Evolutionary conservation across 441 rosid species (phyloP), one percentile per base, ranked within the genome.

Genomic region (Populus hybrid): DNA sequence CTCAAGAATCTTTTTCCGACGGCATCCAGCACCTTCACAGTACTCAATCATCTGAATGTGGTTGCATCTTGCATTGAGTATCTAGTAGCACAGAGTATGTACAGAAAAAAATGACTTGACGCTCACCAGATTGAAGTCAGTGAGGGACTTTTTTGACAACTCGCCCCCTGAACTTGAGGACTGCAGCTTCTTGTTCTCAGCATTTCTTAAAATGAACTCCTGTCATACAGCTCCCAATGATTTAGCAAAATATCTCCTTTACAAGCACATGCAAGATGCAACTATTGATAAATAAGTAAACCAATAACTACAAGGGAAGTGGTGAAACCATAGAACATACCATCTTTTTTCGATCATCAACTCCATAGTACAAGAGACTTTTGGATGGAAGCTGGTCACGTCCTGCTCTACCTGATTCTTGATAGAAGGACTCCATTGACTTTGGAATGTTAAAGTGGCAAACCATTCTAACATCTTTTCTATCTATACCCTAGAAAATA

Each of bases 361-460:
- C 83, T 78, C 99, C 98, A 82, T 96, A 94, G 86, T 96, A 96
- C 84, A 96, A 83, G 75, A 96, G 72, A 85, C 99, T 94, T 83
- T 86, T 86, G 21, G 93, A 93, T 46, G 95, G 93, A 86, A 87
- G 75, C 73, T 96, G 98, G 88, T 96, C 98, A n/a, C 97, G 97
- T 70, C 99, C 98, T 61, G 98, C 99, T 88, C 98, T 89, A 71
- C 99, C 99, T 10, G 99, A 96, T 81, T 96, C 99, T 88, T 96
- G 98, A 85, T 96, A 96, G 83, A 96, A 94, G 76, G 93, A 87
- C 87, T 96, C 98, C 98, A 96, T 94, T 70, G 98, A 93, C 82
- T 94, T 96, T 18, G 99, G 99, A 70, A 94, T 83, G 83, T 96
- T 93, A 65, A 89, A 92, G 82, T 94, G 99, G 88, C 93, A 93